Base-by-base conservation (phyloP, 1,139 yeast species). In the Pichia inconspicua region DNA sequence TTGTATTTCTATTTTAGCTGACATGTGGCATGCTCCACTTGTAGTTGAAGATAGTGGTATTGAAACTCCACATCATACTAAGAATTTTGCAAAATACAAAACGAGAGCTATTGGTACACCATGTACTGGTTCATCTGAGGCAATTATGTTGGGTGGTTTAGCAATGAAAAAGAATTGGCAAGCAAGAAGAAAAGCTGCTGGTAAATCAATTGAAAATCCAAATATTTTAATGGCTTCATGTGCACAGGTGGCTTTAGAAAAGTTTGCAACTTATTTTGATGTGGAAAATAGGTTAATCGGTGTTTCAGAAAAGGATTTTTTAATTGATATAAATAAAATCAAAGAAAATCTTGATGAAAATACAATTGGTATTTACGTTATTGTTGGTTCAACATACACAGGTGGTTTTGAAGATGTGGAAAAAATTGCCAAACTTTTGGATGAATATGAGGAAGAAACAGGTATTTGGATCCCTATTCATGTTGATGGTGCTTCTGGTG, bases 401-500 rank as follows among this genome's bases (percentile, higher is more conserved):
- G 97, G 97, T 48, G 88, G 90, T 45, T 88, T 85, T 67, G 96
- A 89, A 64, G 79, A 86, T 47, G 92, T 89, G 42, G 74, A 70
- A 53, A 70, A 71, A 36, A 80, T 88, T 42, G 67, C 78, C 41
- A 65, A 75, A 17, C 67, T 83, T 27, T 72, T 89, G 54, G 92
- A 84, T 63, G 78, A 82, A 49, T 75, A 78, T 55, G 82, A 89
- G 63, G 66, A 71, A 53, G 84, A 85, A 62, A 80, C 75, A 7
- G 95, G 95, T 3, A 57, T 71, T 53, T 77, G 76, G 58, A 68
- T 86, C 46, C 88, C 94, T 48, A 88, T 89, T 61, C 97, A 89
- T 63, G 94, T 89, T 38, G 97, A 89, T 65, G 97, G 94, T 55
- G 97, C 97, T 1, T 79, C 89, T 41, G 97, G 97, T 49, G 97